Base-by-base conservation (phyloP, 1,284 basidiomycete genomes). In the Tetrapyrgos nigripes region DNA sequence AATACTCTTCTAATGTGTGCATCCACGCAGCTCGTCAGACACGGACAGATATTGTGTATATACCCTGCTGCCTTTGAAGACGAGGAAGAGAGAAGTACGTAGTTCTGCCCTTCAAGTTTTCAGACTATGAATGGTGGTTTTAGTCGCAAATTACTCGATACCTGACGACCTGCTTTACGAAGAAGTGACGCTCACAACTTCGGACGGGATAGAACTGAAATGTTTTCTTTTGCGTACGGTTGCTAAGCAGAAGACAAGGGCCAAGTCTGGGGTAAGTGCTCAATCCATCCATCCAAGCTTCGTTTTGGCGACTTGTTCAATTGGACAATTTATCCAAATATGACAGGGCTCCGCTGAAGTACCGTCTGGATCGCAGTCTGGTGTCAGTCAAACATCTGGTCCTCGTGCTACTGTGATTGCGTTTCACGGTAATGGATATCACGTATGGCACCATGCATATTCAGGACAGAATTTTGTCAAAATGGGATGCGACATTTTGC, bases 371-470 rank as follows among this genome's bases (percentile, higher is more conserved):
- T n/a, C n/a, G n/a, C n/a, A n/a, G n/a, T n/a, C n/a, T n/a, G n/a
- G n/a, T n/a, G n/a, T n/a, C n/a, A n/a, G n/a, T n/a, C n/a, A n/a
- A n/a, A n/a, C n/a, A 43, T 24, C 17, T 2, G 28, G 11, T 14
- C 37, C 68, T 50, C 62, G 64, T 19, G 62, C 60, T 1, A 77
- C 75, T 0, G 66, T 77, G 1, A 66, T 79, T 19, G 67, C 79
- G 62, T 80, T 79, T 43, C 78, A 79, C 56, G 79, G 78, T n/a
- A 79, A 80, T 56, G 73, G 67, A 68, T 50, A 60, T 65, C 6
- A 64, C 70, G 14, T 53, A 51, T 26, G 58, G 62, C 52, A 57
- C 40, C 58, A 63, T 40, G 40, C 53, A 14, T 49, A 45, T 14
- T 50, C 49, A 59, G 19, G 73, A 70, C 1, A 55, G 46, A 8